Conservation (phyloP, 2,329 filamentous ascomycete species). For the Hypoxylon sp. region DNA sequence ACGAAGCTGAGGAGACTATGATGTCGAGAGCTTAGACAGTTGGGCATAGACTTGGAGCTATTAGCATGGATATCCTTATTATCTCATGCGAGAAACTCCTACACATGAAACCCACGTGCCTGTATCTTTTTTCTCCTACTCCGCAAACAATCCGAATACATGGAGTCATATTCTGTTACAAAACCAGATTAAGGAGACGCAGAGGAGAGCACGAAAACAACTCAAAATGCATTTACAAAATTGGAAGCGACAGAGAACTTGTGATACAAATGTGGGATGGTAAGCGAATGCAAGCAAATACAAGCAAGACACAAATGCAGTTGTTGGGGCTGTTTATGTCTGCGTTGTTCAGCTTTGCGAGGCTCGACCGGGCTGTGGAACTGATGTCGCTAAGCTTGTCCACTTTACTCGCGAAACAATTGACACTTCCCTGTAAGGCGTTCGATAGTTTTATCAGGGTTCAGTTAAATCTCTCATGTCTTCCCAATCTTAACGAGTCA, state of each 20-base stretch:
- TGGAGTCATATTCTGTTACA: slow-evolving; percentile 1
- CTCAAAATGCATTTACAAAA: slow-evolving; percentile 2
- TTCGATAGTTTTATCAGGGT: slow-evolving; percentile 5
- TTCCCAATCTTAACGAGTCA: slow-evolving; percentile 20
- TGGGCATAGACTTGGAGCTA: slow-evolving; percentile 18
- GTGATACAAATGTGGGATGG: slow-evolving; percentile 7
- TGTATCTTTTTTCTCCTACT: neutral
- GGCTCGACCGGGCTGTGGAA: slow-evolving; percentile 30
- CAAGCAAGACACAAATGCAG: slow-evolving; percentile 11
- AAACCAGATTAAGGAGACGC: neutral
- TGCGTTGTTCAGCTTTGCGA: slow-evolving; percentile 30
- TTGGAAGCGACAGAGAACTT: neutral
- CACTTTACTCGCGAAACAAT: slow-evolving; percentile 14
- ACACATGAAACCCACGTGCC: neutral
- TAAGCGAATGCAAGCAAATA: slow-evolving; percentile 2
- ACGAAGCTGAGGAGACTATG: slow-evolving; percentile 30
- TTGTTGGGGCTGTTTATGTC: slow-evolving; percentile 9
- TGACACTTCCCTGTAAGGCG: slow-evolving; percentile 18
- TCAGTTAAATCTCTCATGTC: slow-evolving; percentile 8
- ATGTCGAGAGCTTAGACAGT: slow-evolving; percentile 32
- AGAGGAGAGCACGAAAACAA: slow-evolving; percentile 1
- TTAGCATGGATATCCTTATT: slow-evolving; percentile 32
- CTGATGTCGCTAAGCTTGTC: slow-evolving; percentile 21
- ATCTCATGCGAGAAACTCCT: neutral
- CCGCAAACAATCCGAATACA: slow-evolving; percentile 24